phyloP scores from a whole-genome alignment of 1,284 basidiomycete species.

The Sphagnurus paluster region DNA sequence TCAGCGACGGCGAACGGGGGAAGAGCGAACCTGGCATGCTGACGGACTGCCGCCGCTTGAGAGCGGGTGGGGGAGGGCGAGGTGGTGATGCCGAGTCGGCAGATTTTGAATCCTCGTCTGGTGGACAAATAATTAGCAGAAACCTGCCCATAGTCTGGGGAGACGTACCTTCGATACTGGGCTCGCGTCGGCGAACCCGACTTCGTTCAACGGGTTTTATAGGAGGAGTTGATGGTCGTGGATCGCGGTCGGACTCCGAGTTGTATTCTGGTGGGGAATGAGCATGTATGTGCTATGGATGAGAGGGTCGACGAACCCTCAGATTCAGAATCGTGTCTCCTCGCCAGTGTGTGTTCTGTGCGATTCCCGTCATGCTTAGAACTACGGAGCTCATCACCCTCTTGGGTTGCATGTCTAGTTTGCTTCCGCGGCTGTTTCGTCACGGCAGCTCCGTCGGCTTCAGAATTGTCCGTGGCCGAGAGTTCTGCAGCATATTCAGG shows the following conservation, averaged over 20 bases:
- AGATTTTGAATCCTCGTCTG: constrained; percentile 22
- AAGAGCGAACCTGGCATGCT: constrained; percentile 81
- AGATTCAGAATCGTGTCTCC: too few species aligned
- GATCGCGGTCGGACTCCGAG: too few species aligned
- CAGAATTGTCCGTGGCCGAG: constrained; percentile 2
- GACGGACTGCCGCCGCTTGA: constrained; percentile 44
- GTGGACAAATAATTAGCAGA: neutral
- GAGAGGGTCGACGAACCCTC: too few species aligned
- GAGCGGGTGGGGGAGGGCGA: constrained; percentile 29
- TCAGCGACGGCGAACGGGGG: constrained; percentile 65
- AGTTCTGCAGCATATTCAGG: constrained; percentile 3
- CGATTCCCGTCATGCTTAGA: too few species aligned
- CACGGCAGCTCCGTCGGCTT: neutral
- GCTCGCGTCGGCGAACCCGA: neutral
- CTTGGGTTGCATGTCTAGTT: neutral
- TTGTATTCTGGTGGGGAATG: too few species aligned
- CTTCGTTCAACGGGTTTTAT: neutral
- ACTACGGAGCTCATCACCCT: too few species aligned
- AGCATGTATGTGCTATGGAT: too few species aligned
- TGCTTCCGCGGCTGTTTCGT: neutral
- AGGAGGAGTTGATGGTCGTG: too few species aligned
- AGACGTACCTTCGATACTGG: constrained; percentile 10
- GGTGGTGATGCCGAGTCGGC: constrained; percentile 24
- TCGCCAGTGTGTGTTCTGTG: too few species aligned
- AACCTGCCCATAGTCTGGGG: neutral